phyloP scores from a whole-genome alignment of 768 basidiomycete species.

The Serpula lacrymans region DNA sequence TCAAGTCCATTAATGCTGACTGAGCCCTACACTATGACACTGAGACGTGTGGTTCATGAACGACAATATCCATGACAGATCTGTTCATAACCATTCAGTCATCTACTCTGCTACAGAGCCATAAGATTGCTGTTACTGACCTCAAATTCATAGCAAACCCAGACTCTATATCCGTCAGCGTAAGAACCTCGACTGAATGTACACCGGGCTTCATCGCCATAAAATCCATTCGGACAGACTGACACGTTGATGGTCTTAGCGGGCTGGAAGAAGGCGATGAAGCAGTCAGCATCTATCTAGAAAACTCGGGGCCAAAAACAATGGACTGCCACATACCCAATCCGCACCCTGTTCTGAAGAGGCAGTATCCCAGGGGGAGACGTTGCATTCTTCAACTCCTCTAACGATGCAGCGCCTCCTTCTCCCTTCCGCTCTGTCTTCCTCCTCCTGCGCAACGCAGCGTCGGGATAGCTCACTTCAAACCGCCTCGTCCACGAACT shows the following conservation, averaged over 20 bases:
- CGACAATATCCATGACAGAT: constrained; percentile 72
- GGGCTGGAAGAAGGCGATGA: constrained; percentile 49
- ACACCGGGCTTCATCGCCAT: constrained; percentile 78
- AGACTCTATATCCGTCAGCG: constrained; percentile 72
- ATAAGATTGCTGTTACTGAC: too few relatives aligned
- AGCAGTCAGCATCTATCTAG: constrained; percentile 2
- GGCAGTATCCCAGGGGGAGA: constrained; percentile 63
- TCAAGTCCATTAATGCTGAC: too few relatives aligned
- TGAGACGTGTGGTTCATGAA: constrained; percentile 57
- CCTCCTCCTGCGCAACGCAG: constrained; percentile 39
- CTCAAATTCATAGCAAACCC: constrained; percentile 71
- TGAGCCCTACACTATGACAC: too few relatives aligned
- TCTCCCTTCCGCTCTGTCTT: constrained; percentile 30
- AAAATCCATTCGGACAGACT: constrained; percentile 85
- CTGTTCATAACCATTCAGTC: constrained; percentile 34
- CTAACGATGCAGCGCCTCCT: constrained; percentile 15
- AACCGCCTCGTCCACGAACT: constrained; percentile 72
- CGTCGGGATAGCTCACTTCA: constrained; percentile 68
- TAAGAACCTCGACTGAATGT: constrained; percentile 69
- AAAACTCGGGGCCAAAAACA: constrained; percentile 1
- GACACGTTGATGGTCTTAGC: constrained; percentile 75
- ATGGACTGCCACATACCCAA: constrained; percentile 56
- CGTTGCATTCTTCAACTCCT: constrained; percentile 28
- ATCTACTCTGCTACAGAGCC: too few relatives aligned
- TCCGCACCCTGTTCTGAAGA: constrained; percentile 71